Evolutionary conservation across 2,329 filamentous ascomycete genomes (phyloP).

Genomic region (Corynespora cassiicola): DNA sequence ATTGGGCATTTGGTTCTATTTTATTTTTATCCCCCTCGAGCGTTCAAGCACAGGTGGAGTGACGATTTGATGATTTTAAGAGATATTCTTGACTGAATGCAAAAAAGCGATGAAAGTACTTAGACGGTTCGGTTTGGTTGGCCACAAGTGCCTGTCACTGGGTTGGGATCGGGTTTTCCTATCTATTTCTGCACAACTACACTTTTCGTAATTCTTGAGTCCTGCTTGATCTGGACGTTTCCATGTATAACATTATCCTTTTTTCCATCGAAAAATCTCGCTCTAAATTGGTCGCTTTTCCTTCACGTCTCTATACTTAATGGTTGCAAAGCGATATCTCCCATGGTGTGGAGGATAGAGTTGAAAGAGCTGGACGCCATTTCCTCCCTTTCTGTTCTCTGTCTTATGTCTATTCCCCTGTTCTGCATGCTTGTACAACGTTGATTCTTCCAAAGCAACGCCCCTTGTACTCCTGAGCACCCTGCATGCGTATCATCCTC

Average conservation of each 20-base stretch:
- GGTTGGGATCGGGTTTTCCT: neutral
- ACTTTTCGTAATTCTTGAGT: too few species aligned
- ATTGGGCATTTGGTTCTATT: too few species aligned
- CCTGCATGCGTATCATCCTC: too few species aligned
- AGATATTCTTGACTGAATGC: neutral
- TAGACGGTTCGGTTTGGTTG: conserved; percentile 1
- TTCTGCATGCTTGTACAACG: too few species aligned
- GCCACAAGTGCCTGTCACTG: neutral
- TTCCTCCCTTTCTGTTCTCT: neutral
- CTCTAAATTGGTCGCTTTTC: too few species aligned
- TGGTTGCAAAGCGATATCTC: too few species aligned
- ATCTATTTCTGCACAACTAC: conserved; percentile 1
- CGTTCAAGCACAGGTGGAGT: neutral
- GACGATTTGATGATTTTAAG: neutral
- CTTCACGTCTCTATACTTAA: too few species aligned
- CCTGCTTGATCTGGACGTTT: neutral
- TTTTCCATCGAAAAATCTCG: too few species aligned
- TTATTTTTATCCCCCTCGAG: neutral
- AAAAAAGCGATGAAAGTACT: conserved; percentile 1
- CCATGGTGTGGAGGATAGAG: too few species aligned
- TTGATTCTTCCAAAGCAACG: too few species aligned
- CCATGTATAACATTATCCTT: neutral
- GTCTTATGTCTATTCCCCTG: too few species aligned
- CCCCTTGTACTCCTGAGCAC: too few species aligned
- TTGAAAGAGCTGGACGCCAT: neutral